These are phyloP conservation scores for Albifimbria verrucaria DNA, from an alignment of 2,329 filamentous ascomycete genomes.

Conservation along the genomic window DNA sequence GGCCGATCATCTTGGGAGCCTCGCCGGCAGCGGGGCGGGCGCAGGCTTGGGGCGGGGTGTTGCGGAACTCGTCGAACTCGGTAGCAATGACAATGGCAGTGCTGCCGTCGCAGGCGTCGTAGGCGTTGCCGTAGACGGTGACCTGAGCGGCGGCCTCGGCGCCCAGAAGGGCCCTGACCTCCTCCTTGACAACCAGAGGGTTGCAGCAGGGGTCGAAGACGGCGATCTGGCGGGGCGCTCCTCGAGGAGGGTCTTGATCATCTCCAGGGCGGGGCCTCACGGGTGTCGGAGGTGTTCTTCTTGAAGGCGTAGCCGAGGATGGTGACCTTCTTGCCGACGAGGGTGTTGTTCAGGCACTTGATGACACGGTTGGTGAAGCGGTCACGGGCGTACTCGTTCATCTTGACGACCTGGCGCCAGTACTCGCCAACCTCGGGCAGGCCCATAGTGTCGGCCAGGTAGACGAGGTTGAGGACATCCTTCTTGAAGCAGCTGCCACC, in stretches of 20 bases:
- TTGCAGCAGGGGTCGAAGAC: constrained; percentile 67
- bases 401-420: constrained; percentile 69
- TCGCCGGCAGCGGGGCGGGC: constrained; percentile 20
- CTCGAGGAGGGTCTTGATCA: constrained; percentile 62
- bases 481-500: constrained; percentile 82
- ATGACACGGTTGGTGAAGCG: constrained; percentile 67
- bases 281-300: constrained; percentile 72
- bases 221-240: constrained; percentile 60
- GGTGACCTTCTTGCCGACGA: constrained; percentile 67
- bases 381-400: constrained; percentile 73
- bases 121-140: constrained; percentile 43
- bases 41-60: constrained; percentile 28
- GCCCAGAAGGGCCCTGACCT: constrained; percentile 44
- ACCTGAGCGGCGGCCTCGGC: constrained; percentile 37
- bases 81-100: constrained; percentile 53
- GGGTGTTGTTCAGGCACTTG: constrained; percentile 63
- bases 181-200: constrained; percentile 44
- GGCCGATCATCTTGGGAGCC: constrained; percentile 26
- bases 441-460: constrained; percentile 68
- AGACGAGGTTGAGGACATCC: constrained; percentile 70
- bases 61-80: constrained; percentile 54
- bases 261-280: constrained; percentile 68
- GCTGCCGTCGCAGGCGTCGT: constrained; percentile 46
- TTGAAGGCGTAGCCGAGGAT: constrained; percentile 78
- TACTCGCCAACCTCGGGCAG: constrained; percentile 71